Evolutionary conservation across 2,329 filamentous ascomycete genomes (phyloP), one percentile per base, ranked within the genome.

Genomic region (Huntiella omanensis): DNA sequence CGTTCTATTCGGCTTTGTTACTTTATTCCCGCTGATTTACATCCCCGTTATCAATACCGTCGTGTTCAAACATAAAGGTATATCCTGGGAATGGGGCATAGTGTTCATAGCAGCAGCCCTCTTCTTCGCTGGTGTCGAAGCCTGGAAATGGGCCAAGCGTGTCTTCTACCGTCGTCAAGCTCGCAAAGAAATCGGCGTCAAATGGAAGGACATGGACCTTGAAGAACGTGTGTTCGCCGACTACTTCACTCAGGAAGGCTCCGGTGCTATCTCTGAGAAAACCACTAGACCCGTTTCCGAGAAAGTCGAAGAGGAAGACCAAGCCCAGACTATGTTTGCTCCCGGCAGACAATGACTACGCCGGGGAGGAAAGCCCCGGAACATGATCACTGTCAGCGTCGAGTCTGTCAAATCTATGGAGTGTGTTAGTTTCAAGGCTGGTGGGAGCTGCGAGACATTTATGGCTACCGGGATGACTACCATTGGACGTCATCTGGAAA

Each of bases 61-160:
- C 1, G 73, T 77, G 5, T 77, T 77, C 62, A 71, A 73, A 58
- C 74, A 78, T 56, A 63, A 62, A 28, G 70, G 66, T 5, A 77
- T 79, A 48, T 64, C 60, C 28, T 78, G 73, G 74, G 74, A 77
- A 56, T 79, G 73, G 75, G 71, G 57, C 4, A 67, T 79, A 36
- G 70, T 76, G 3, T 71, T 77, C 49, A 57, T 73, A 40, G 64
- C 61, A 4, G 62, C 69, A 0, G 55, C 63, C 1, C 54, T 77
- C 17, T 78, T 77, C 63, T 73, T 78, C 52, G 55, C 60, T 0
- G 73, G 73, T 32, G 63, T 73, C 2, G 75, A 78, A 58, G 52
- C 56, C 6, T 78, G 73, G 71, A 77, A 78, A 58, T 73, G 63
- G 57, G 61, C 49, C 17, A 78, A 77, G 64, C 62, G 75, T 5